These are phyloP conservation scores for Rubroboletus pulcherrimus DNA, from an alignment of 768 basidiomycete genomes.

Conservation along the genomic window DNA sequence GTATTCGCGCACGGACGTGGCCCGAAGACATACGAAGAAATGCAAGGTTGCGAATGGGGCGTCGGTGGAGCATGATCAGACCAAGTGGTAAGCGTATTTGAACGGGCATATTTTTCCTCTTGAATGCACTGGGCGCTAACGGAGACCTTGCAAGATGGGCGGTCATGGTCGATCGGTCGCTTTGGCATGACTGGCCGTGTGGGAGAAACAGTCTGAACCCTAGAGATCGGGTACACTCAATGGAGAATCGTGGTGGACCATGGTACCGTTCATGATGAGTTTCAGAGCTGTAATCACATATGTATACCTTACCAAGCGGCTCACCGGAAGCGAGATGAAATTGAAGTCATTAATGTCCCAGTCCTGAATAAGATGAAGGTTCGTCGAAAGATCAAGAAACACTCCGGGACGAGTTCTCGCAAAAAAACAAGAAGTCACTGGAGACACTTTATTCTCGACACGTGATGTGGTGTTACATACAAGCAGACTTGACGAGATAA, in stretches of 20 bases:
- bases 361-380: neutral
- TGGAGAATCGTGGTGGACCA: neutral
- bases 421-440: neutral
- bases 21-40: slow-evolving; percentile 24
- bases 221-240: neutral
- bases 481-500: neutral
- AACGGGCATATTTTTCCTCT: neutral
- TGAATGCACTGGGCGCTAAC: neutral
- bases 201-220: neutral
- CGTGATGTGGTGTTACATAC: neutral
- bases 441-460: neutral
- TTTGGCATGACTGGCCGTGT: neutral
- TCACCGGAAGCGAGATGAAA: neutral
- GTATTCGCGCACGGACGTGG: slow-evolving; percentile 26
- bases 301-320: neutral
- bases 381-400: neutral
- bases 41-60: slow-evolving; percentile 24
- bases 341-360: neutral
- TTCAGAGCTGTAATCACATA: neutral
- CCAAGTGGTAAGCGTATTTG: neutral
- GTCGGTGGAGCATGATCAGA: neutral
- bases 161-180: neutral
- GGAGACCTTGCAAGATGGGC: neutral
- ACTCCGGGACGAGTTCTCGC: neutral
- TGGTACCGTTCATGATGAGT: neutral